Base-by-base conservation (phyloP, 108 stramenopile species). In the Bacterosira constricta region DNA sequence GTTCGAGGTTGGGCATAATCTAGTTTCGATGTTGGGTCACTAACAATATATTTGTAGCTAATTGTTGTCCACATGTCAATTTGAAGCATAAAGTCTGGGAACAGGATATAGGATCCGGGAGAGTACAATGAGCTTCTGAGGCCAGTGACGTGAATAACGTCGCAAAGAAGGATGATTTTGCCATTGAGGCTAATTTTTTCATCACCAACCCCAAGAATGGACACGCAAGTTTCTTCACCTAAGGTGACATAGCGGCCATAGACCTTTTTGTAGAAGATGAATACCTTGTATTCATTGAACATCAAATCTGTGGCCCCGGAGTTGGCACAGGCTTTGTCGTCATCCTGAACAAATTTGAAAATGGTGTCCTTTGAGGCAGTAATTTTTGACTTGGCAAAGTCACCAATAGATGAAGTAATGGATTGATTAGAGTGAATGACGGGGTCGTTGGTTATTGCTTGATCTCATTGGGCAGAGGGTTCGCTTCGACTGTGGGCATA, bases 171-270 rank as follows among this genome's bases (percentile, higher is more conserved):
- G 10, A 66, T 53, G 26, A 53, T 35, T 37, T 53, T 51, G 0
- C 65, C 65, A 39, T 66, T 66, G 20, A 66, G 51, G 10, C 50
- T 34, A 53, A 66, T 17, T 17, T 47, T 47, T 0, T 45, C 63
- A 31, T 27, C n/a, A 1, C 63, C 63, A n/a, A n/a, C 27, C 1
- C 65, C 65, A 0, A 39, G 1, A 15, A 53, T 66, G 13, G 65
- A 51, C 8, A 53, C 17, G 3, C 20, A 26, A 1, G 35, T 36
- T 0, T 17, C 34, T 13, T 39, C 65, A 23, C 36, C n/a, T n/a
- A n/a, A n/a, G n/a, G n/a, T n/a, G n/a, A n/a, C n/a, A n/a, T n/a
- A n/a, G n/a, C n/a, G n/a, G 12, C 23, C 30, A 34, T 32, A 18
- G 21, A 32, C 20, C 26, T 27, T 1, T 25, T 49, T 26, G 45